A percentile compares a stretch with the other conserved stretches of the same genome.
Conservation (phyloP, 2,329 filamentous ascomycete genomes). For the Apiospora pterosperma region DNA sequence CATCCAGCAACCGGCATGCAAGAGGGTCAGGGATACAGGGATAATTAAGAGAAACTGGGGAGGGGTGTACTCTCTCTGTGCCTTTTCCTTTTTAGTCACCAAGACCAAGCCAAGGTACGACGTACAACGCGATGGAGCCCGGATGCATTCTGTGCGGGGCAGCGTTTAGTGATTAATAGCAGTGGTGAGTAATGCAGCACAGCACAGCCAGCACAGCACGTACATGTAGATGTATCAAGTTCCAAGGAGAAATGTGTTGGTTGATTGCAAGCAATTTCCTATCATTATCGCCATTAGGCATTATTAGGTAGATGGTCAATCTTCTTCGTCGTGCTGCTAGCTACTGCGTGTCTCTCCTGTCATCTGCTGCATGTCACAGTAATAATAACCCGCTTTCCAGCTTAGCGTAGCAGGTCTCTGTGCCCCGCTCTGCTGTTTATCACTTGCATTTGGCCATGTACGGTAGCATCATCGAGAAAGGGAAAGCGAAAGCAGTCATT, state of each 20-base stretch:
- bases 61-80: neutral
- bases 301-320: neutral
- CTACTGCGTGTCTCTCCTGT: constrained; percentile 2
- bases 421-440: neutral
- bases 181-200: neutral
- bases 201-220: too few species aligned
- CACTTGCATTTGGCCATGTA: neutral
- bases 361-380: neutral
- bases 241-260: too few species aligned
- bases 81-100: neutral
- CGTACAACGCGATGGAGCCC: neutral
- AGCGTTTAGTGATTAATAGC: neutral
- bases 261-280: too few species aligned
- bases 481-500: neutral
- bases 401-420: neutral
- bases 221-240: too few species aligned
- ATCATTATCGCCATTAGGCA: neutral
- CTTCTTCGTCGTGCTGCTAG: neutral
- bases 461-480: neutral
- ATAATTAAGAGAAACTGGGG: neutral
- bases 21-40: neutral
- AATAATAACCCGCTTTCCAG: neutral
- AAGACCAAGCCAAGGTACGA: neutral
- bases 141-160: neutral
- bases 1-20: neutral